Percentiles rank a stretch among this genome's conserved stretches.
Evolutionary conservation across 495 filamentous ascomycete species (phyloP).

Genomic region (Neurospora sp.): DNA sequence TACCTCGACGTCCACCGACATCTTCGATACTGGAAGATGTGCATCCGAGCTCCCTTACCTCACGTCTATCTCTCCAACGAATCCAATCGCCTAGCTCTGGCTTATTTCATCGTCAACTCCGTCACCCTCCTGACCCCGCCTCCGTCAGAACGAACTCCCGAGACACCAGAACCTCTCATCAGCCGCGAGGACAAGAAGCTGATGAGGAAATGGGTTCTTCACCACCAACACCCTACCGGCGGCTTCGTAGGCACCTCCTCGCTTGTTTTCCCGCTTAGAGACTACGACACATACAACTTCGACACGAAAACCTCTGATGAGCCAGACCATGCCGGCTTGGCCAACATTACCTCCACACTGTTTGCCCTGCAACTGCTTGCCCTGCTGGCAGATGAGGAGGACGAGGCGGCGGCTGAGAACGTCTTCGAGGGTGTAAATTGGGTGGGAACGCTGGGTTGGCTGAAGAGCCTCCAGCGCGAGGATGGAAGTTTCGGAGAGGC

Average conservation of each 20-base stretch:
- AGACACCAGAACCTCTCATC: slow-evolving; percentile 21
- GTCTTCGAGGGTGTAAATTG: slow-evolving; percentile 50
- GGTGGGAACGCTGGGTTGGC: slow-evolving; percentile 57
- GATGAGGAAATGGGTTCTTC: slow-evolving; percentile 44
- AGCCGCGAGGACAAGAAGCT: slow-evolving; percentile 20
- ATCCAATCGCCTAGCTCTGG: slow-evolving; percentile 78
- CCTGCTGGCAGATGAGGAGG: slow-evolving; percentile 64
- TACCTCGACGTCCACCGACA: slow-evolving; percentile 61
- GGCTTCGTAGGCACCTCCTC: slow-evolving; percentile 69
- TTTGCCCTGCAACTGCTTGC: slow-evolving; percentile 72
- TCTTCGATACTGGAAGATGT: slow-evolving; percentile 87
- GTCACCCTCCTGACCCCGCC: slow-evolving; percentile 33
- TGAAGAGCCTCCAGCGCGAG: slow-evolving; percentile 63
- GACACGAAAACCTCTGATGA: slow-evolving; percentile 8
- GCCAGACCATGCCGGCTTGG: slow-evolving; percentile 59
- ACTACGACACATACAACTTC: slow-evolving; percentile 24
- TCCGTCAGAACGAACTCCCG: slow-evolving; percentile 7
- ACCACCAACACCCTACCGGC: slow-evolving; percentile 71
- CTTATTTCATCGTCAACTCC: slow-evolving; percentile 61
- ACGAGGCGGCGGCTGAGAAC: slow-evolving; percentile 14
- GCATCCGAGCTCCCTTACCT: slow-evolving; percentile 72
- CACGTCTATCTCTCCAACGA: slow-evolving; percentile 75
- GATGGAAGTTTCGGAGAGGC: slow-evolving; percentile 92
- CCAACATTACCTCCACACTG: slow-evolving; percentile 75
- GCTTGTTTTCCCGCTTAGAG: slow-evolving; percentile 25